Base-by-base conservation (phyloP, 108 stramenopile species). In the Nitzschia sp. region DNA sequence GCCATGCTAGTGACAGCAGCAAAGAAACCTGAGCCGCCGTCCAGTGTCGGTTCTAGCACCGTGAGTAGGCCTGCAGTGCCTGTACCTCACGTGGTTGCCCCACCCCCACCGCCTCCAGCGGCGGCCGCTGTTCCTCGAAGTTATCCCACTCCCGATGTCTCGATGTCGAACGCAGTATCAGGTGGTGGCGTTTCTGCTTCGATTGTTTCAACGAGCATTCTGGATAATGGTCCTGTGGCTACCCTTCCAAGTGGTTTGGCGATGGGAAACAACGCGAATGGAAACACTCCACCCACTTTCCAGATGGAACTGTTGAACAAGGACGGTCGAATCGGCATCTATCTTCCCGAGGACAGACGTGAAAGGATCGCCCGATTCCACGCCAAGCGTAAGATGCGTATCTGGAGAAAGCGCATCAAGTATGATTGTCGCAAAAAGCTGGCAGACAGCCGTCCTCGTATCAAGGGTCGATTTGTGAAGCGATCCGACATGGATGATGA, bases 351-450 rank as follows among this genome's bases (percentile, higher is more conserved):
- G 22, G 94, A 96, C 73, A 87, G 98, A 6, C 79, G 75, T 48
- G 86, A 83, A 2, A 89, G 96, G 34, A 96, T 99, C 67, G 96
- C 95, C 39, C 88, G 93, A 52, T 99, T 99, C 64, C 97, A 96
- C 67, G 87, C 92, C 43, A 97, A 96, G 76, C 88, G 97, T 39
- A 90, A 87, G 67, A 89, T 83, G 68, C 87, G 98, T 26, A 93
- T 98, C 58, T 99, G 98, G 98, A 80, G 97, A 54, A 99, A 99
- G 77, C 86, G 93, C 41, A 97, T 99, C 79, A 99, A 99, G 72
- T 99, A 99, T 77, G 96, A 97, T 77, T 99, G 98, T 70, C 83
- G 98, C 34, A 99, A 99, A 79, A 97, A 97, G 73, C 75, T 99
- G 17, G 98, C 98, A 9, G 98, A 99, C 61, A 91, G 88, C 44